These are phyloP conservation scores for Ganoderma lucidum DNA, from an alignment of 1,284 basidiomycete species.

Conservation along the genomic window DNA sequence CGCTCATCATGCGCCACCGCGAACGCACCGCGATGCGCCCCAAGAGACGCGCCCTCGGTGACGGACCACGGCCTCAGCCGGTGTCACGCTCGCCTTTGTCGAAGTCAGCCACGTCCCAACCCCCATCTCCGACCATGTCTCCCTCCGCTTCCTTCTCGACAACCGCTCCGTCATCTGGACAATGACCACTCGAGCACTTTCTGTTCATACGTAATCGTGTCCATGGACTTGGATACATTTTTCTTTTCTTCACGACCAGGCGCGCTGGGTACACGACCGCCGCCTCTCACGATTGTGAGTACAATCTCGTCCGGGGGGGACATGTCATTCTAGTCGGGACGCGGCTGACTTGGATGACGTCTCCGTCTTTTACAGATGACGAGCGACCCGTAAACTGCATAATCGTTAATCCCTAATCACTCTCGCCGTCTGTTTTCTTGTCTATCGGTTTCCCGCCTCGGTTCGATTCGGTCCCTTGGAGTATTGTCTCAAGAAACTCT, in stretches of 20 bases:
- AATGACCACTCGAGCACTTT: neutral
- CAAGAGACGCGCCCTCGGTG: slow-evolving; percentile 20
- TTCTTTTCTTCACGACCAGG: slow-evolving; percentile 21
- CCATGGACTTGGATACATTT: slow-evolving; percentile 22
- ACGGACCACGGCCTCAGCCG: slow-evolving; percentile 1
- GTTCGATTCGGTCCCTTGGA: neutral
- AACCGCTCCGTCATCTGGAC: slow-evolving; percentile 23
- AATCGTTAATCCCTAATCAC: slow-evolving; percentile 30
- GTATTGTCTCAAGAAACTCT: neutral
- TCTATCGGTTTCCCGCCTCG: slow-evolving; percentile 3
- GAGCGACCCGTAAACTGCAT: slow-evolving; percentile 27
- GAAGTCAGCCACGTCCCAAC: neutral
- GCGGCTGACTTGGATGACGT: neutral
- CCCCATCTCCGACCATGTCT: neutral
- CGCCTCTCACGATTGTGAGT: slow-evolving; percentile 31
- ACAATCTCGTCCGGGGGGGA: neutral
- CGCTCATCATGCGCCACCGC: slow-evolving; percentile 43
- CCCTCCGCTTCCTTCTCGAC: slow-evolving; percentile 2
- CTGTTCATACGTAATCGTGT: slow-evolving; percentile 4
- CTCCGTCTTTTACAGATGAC: slow-evolving; percentile 20
- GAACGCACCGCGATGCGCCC: slow-evolving; percentile 39
- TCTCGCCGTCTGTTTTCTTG: slow-evolving; percentile 1
- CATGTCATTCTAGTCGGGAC: neutral
- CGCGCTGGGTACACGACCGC: slow-evolving; percentile 19
- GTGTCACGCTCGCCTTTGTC: slow-evolving; percentile 31